Base-by-base conservation (phyloP, 169 alveolate genomes). In the Babesia bovis region DNA sequence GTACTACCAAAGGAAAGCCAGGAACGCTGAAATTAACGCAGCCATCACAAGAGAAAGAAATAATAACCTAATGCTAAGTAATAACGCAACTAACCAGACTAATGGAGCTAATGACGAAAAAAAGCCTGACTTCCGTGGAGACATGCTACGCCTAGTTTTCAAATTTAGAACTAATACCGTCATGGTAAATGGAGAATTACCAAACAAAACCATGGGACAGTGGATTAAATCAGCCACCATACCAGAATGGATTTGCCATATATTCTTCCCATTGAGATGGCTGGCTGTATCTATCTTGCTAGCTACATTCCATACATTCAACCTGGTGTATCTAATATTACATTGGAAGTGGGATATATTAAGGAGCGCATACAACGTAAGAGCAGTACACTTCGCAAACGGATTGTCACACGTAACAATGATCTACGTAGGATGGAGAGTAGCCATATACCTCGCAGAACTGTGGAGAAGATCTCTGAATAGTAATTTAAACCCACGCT, bases 131-230 rank as follows among this genome's bases (percentile, higher is more conserved):
- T n/a, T n/a, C n/a, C 49, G 6, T 7, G 66, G 49, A 13, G 30
- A 10, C 0, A 10, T 56, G 28, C 25, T 56, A 0, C 66, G 66
- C 5, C 4, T 0, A 9, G 1, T 56, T 30, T 56, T 56, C 47
- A 32, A 32, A 21, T 56, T 30, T 38, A 26, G 23, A 0, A 56
- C 66, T 15, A 56, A 56, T 49, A 56, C 32, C 50, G 47, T 56
- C 3, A 56, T 56, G 66, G 49, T 7, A 0, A 35, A 56, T n/a
- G 66, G 66, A 3, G 49, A 56, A 35, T 56, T 56, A 21, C 15
- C 6, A 28, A 6, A 1, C 1, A 4, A 21, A 32, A 56, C 66
- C 7, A n/a, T 26, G 19, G 32, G 66, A 5, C 66, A 56, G 15
- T 56, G 66, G 66, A 4, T 56, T 1, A 25, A 10, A 38, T 23